Evolutionary conservation across 495 filamentous ascomycete genomes (phyloP).

Genomic region (Chaetomidium leptoderma): DNA sequence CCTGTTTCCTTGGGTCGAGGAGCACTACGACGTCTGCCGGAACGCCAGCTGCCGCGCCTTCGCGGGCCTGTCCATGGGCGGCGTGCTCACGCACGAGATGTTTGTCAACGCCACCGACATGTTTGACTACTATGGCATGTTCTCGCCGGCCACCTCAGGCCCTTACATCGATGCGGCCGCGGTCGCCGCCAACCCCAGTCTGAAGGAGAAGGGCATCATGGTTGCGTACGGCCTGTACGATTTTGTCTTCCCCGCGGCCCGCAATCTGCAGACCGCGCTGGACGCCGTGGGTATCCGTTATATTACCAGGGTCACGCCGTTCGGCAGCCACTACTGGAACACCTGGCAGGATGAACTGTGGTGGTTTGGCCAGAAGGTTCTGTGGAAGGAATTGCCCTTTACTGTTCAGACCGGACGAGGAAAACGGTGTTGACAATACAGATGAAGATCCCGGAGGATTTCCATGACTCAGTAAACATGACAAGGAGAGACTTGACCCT

Average conservation of each 20-base stretch:
- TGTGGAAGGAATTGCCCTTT: constrained; percentile 28
- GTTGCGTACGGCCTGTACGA: constrained; percentile 33
- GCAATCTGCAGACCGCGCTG: constrained; percentile 28
- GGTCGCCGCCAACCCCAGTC: constrained; percentile 22
- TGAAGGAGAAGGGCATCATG: constrained; percentile 28
- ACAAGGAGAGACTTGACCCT: no score
- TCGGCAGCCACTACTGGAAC: constrained; percentile 34
- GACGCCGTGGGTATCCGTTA: constrained; percentile 17
- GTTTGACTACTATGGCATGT: constrained; percentile 34
- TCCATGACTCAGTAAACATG: no score
- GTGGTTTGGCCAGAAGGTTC: constrained; percentile 33
- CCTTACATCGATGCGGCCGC: constrained; percentile 23
- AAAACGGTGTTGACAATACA: no score
- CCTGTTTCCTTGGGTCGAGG: constrained; percentile 31
- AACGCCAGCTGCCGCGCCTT: constrained; percentile 31
- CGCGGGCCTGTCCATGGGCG: constrained; percentile 32
- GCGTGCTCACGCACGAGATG: constrained; percentile 35
- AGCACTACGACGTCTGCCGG: constrained; percentile 23
- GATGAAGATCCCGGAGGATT: no score
- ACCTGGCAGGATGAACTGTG: constrained; percentile 37
- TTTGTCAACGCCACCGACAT: constrained; percentile 32
- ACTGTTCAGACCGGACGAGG: background rate
- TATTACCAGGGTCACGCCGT: constrained; percentile 28
- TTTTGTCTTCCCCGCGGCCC: constrained; percentile 23
- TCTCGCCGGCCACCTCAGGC: constrained; percentile 27